A percentile compares a stretch with the other conserved stretches of the same genome.
These are phyloP conservation scores for Schizothecium vesticola DNA, from an alignment of 495 filamentous ascomycete species.

Conservation along the genomic window DNA sequence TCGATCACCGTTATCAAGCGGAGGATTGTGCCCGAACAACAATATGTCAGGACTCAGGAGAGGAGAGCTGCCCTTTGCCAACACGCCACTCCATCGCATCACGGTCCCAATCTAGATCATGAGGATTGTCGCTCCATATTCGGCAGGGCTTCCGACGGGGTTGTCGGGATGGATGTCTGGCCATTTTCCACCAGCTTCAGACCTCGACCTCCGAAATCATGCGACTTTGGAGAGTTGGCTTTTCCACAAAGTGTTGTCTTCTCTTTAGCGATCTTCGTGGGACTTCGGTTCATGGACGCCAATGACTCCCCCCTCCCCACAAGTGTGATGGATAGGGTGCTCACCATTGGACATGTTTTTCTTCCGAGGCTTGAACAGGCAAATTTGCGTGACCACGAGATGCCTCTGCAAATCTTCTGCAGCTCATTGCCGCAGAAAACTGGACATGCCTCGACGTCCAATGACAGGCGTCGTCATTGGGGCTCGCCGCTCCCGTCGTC, in stretches of 20 bases:
- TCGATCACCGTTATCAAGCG: not conserved
- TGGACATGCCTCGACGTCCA: not conserved
- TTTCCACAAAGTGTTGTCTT: not conserved
- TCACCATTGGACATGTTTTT: not conserved
- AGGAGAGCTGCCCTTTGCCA: not conserved
- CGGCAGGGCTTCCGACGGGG: not conserved
- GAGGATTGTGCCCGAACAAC: not conserved
- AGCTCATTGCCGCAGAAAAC: conserved; percentile 8
- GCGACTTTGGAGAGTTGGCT: not conserved
- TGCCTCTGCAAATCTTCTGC: not conserved
- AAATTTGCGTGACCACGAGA: not conserved
- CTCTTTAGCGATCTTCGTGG: too few species aligned
- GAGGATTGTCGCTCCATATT: not conserved
- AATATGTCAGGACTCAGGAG: not conserved
- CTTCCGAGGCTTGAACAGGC: not conserved
- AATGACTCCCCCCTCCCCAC: not conserved
- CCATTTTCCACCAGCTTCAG: not conserved
- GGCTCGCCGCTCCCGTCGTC: not conserved
- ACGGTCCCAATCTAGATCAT: not conserved
- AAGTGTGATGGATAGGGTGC: not conserved
- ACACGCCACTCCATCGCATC: not conserved
- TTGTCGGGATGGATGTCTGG: not conserved
- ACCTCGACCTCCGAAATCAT: not conserved
- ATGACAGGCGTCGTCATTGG: not conserved
- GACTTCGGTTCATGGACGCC: not conserved